A percentile compares a stretch with the other conserved stretches of the same genome.
These are phyloP conservation scores for Cutaneotrichosporon sp. DNA, from an alignment of 1,284 basidiomycete species.

Conservation along the genomic window DNA sequence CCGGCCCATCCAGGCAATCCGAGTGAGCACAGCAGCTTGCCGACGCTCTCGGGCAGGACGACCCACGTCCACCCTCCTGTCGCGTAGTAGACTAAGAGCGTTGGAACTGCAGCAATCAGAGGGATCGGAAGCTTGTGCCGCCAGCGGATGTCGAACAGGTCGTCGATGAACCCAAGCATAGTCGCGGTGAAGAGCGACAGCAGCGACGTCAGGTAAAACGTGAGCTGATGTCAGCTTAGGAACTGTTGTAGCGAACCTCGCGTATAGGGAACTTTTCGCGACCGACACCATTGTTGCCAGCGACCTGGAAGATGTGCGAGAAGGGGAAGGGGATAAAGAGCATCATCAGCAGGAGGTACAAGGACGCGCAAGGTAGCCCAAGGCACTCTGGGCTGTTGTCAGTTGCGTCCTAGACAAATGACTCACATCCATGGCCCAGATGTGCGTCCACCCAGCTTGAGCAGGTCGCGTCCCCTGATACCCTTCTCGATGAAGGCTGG, in stretches of 20 bases:
- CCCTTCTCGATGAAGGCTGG: constrained; percentile 71
- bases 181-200: constrained; percentile 88
- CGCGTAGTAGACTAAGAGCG: constrained; percentile 94
- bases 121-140: constrained; percentile 96
- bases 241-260: constrained; percentile 60
- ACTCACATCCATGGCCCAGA: constrained; percentile 63
- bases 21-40: constrained; percentile 58
- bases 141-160: constrained; percentile 99
- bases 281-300: constrained; percentile 21
- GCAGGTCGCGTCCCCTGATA: constrained; percentile 73
- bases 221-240: constrained; percentile 59
- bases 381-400: constrained; percentile 79
- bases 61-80: constrained; percentile 89
- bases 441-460: constrained; percentile 63
- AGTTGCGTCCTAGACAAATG: not conserved
- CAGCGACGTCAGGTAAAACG: constrained; percentile 88
- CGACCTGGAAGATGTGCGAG: constrained; percentile 61
- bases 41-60: constrained; percentile 82
- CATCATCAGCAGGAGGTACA: constrained; percentile 82
- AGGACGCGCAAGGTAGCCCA: constrained; percentile 82
- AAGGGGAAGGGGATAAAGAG: constrained; percentile 88
- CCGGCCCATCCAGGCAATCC: constrained; percentile 31
- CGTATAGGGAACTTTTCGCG: constrained; percentile 74
- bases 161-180: constrained; percentile 92
- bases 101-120: constrained; percentile 88